Evolutionary conservation across 2,329 filamentous ascomycete genomes (phyloP), one percentile per base, ranked within the genome.

Genomic region (Lachnellula suecica): DNA sequence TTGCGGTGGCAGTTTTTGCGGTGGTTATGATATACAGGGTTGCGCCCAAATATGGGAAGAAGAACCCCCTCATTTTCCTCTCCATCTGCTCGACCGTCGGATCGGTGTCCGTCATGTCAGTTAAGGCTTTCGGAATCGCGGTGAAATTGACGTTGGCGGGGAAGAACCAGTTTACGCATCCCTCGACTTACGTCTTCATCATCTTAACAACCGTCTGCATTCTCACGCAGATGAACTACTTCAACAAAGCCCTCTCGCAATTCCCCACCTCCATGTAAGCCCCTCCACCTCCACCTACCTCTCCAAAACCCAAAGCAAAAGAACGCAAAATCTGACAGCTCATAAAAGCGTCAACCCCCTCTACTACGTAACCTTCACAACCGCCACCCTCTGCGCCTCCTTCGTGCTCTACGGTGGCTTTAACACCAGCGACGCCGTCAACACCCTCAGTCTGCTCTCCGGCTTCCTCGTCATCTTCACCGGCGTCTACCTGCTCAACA

Each of bases 161-260:
- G 49, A 88, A 95, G 72, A 99, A 99, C 72, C 94, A 99, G 71
- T 97, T 99, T 71, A 84, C 83, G 4, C 90, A 96, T 63, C 90
- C 95, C 2, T 96, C 91, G 45, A 99, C 95, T 54, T 99, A 99
- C 65, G 92, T 97, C 58, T 99, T 99, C 70, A 86, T 93, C 72
- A 97, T 99, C 60, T 83, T 97, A 59, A 94, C 92, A 0, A 79
- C 81, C 3, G 90, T 97, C 59, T 99, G 94, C 76, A 97, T 99
- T 68, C 72, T 99, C 61, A 97, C 92, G 8, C 94, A 99, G 78
- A 97, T 99, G 94, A 99, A 99, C 73, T 99, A 99, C 73, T 96
- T 99, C 74, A 99, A 99, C 79, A 99, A 99, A 73, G 94, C 94
- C 7, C 76, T 99, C 54, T 95, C 91, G 71, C 91, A 95, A 66